These are phyloP conservation scores for Dissophora globulifera DNA, from an alignment of 192 early-diverging fungal species.

Conservation along the genomic window DNA sequence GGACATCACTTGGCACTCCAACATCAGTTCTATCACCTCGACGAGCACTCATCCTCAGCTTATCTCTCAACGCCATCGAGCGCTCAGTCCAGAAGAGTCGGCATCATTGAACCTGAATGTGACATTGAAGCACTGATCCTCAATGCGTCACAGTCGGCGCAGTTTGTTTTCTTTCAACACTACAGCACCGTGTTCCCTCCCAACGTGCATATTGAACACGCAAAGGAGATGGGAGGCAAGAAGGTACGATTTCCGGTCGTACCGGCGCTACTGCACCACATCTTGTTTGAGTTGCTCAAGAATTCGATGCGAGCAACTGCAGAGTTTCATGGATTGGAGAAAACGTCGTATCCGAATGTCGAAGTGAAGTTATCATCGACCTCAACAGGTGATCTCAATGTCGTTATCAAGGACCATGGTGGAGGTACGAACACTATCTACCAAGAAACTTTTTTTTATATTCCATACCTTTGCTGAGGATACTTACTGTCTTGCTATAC, in stretches of 20 bases:
- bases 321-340: slow-evolving; percentile 79
- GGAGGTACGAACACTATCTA: too few species aligned
- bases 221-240: slow-evolving; percentile 41
- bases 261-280: slow-evolving; percentile 75
- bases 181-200: slow-evolving; percentile 48
- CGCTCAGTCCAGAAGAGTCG: slow-evolving; percentile 33
- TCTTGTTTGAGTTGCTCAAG: slow-evolving; percentile 91
- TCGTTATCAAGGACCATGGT: slow-evolving; percentile 41
- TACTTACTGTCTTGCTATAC: not conserved
- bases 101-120: slow-evolving; percentile 50
- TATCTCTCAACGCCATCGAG: slow-evolving; percentile 32
- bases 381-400: slow-evolving; percentile 17
- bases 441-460: too few species aligned
- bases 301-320: slow-evolving; percentile 90
- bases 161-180: slow-evolving; percentile 53
- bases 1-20: slow-evolving; percentile 47
- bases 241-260: slow-evolving; percentile 50
- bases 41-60: slow-evolving; percentile 14
- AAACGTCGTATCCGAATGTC: slow-evolving; percentile 44
- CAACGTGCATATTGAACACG: slow-evolving; percentile 39
- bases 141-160: slow-evolving; percentile 40
- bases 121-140: slow-evolving; percentile 45
- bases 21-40: slow-evolving; percentile 14
- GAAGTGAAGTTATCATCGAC: slow-evolving; percentile 18
- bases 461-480: too few species aligned